Conservation (phyloP, 257 asterid genomes). For the Solanum bukasovii region DNA sequence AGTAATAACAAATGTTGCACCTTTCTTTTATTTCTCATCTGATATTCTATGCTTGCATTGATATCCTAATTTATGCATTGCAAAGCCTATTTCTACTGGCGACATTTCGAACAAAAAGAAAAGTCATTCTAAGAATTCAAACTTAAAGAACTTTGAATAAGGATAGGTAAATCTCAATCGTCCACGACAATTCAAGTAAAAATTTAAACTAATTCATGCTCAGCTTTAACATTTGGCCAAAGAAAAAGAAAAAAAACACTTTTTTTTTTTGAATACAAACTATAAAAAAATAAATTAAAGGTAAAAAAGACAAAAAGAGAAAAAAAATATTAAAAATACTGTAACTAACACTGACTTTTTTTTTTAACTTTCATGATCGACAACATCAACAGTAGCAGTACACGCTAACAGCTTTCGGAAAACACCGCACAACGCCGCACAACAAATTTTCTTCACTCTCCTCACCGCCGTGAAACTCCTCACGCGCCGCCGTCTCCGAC, state of each 20-base stretch:
- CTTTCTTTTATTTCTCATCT: not conserved
- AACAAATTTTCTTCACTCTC: slow-evolving; percentile 35
- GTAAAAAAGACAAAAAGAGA: not conserved
- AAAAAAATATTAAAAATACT: not conserved
- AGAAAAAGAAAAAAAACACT: not conserved
- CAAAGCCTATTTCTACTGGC: not conserved
- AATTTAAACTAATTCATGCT: not conserved
- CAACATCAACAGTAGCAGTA: slow-evolving; percentile 38
- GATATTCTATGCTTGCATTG: not conserved
- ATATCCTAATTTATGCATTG: too few relatives aligned
- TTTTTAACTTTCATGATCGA: slow-evolving; percentile 7
- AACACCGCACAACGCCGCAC: slow-evolving; percentile 26
- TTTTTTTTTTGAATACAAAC: not conserved
- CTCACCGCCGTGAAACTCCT: slow-evolving; percentile 1
- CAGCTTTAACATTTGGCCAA: not conserved
- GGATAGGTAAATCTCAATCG: not conserved
- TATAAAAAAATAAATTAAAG: not conserved
- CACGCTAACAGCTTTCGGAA: slow-evolving; percentile 51
- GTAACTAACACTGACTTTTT: not conserved
- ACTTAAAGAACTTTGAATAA: not conserved
- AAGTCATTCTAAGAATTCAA: not conserved
- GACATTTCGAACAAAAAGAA: not conserved
- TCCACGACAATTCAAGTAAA: not conserved
- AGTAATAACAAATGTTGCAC: too few relatives aligned
- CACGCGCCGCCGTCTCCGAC: not conserved